A percentile compares a stretch with the other conserved stretches of the same genome.
These are phyloP conservation scores for Apostasia shenzhenica DNA, from an alignment of 106 monocot species.

Conservation along the genomic window DNA sequence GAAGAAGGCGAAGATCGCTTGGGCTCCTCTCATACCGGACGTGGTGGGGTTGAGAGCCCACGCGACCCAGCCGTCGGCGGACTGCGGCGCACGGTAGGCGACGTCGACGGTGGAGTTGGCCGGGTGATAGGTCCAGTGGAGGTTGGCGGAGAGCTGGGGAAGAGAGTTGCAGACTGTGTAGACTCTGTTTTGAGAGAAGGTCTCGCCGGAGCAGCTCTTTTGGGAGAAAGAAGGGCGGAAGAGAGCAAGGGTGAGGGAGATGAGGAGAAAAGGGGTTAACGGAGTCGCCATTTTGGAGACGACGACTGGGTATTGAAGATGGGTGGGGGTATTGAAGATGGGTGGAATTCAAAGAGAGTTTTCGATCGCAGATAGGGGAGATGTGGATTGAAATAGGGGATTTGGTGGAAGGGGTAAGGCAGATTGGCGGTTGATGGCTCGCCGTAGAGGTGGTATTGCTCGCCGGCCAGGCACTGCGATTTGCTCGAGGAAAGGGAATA, in stretches of 20 bases:
- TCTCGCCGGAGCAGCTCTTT: slow-evolving; percentile 1
- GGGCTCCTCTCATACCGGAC: slow-evolving; percentile 21
- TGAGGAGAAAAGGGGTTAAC: not conserved
- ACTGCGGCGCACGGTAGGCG: slow-evolving; percentile 43
- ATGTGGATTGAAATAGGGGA: too few species aligned
- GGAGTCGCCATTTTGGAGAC: too few species aligned
- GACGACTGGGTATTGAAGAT: too few species aligned
- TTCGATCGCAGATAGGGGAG: too few species aligned
- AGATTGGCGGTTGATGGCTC: too few species aligned
- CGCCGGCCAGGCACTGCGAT: too few species aligned
- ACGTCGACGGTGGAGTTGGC: slow-evolving; percentile 23
- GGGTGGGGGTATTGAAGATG: too few species aligned
- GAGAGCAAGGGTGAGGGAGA: not conserved
- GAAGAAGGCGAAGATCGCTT: slow-evolving; percentile 30
- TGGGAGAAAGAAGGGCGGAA: slow-evolving; percentile 1
- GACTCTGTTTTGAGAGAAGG: slow-evolving; percentile 11
- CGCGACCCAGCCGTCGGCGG: slow-evolving; percentile 36
- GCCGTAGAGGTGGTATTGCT: too few species aligned
- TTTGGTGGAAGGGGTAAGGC: too few species aligned
- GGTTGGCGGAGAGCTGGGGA: slow-evolving; percentile 13
- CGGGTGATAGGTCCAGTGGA: slow-evolving; percentile 54
- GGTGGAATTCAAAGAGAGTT: too few species aligned
- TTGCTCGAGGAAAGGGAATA: too few species aligned
- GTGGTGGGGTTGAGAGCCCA: slow-evolving; percentile 40
- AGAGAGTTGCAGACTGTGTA: slow-evolving; percentile 22